A percentile compares a stretch with the other conserved stretches of the same genome.
phyloP scores from a whole-genome alignment of 2,329 filamentous ascomycete genomes.

The Colletotrichum cuscutae region DNA sequence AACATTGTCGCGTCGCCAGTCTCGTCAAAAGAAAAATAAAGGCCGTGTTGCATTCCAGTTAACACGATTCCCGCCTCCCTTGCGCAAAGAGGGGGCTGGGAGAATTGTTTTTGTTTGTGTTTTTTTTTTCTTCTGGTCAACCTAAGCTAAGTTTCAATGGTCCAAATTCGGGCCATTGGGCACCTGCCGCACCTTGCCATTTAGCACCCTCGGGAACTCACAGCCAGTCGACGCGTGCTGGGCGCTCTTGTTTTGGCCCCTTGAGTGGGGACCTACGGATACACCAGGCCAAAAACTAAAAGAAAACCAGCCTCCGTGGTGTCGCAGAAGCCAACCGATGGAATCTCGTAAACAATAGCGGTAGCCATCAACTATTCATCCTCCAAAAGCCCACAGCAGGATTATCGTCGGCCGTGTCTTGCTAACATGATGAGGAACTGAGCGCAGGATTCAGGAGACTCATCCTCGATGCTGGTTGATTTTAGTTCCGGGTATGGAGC shows the following conservation, averaged over 20 bases:
- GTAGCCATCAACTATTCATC: background rate
- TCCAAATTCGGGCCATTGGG: background rate
- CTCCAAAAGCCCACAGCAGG: too few species aligned
- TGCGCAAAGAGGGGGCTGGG: background rate
- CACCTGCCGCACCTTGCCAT: background rate
- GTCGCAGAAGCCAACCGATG: background rate
- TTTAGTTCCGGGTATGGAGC: background rate
- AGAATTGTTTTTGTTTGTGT: conserved; percentile 1
- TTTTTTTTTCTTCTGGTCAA: background rate
- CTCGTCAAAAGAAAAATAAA: background rate
- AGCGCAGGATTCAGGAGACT: background rate
- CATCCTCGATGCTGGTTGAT: background rate
- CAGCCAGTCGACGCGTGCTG: background rate
- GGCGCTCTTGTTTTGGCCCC: background rate
- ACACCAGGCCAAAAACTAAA: background rate
- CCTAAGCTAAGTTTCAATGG: background rate
- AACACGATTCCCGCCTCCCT: background rate
- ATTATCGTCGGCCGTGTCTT: background rate
- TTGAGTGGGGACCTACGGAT: background rate
- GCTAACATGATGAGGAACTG: background rate
- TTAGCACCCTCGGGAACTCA: background rate
- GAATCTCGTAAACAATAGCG: background rate
- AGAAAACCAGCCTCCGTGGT: background rate
- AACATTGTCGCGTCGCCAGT: background rate
- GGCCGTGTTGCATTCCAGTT: background rate